Percentiles rank a stretch among this genome's conserved stretches.
Evolutionary conservation across 768 basidiomycete species (phyloP).

Genomic region (Mycena rosella): DNA sequence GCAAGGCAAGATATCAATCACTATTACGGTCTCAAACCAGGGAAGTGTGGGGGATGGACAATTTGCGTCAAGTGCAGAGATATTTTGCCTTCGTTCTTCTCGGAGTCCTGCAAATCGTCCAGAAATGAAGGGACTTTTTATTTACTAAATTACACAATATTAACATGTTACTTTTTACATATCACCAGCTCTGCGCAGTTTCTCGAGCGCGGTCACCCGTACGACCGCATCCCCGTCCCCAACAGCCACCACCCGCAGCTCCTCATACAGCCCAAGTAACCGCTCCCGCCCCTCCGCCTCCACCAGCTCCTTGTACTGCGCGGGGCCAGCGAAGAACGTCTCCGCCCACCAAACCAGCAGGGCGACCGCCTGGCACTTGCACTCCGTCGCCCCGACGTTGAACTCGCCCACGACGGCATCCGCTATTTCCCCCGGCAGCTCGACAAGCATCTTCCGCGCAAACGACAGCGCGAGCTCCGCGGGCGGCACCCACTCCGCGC

Average conservation of each 20-base stretch:
- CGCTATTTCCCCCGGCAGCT: slow-evolving; percentile 31
- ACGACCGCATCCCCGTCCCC: slow-evolving; percentile 27
- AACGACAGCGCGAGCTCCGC: slow-evolving; percentile 36
- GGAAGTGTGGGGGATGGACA: too few relatives aligned
- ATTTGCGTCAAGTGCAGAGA: too few relatives aligned
- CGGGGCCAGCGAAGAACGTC: slow-evolving; percentile 21
- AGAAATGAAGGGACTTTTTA: too few relatives aligned
- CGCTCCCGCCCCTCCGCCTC: slow-evolving; percentile 31
- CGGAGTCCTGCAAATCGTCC: too few relatives aligned
- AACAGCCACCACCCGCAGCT: slow-evolving; percentile 31
- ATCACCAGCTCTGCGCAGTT: slow-evolving; percentile 17
- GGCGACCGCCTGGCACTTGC: slow-evolving; percentile 29
- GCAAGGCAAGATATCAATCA: too few relatives aligned
- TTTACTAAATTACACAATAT: too few relatives aligned
- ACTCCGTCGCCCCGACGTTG: slow-evolving; percentile 22
- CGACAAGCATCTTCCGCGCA: slow-evolving; percentile 33
- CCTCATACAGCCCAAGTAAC: slow-evolving; percentile 30
- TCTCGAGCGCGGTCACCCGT: slow-evolving; percentile 21
- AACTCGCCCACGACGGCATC: slow-evolving; percentile 34
- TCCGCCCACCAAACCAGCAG: slow-evolving; percentile 35
- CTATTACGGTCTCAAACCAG: too few relatives aligned
- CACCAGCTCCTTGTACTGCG: slow-evolving; percentile 22
- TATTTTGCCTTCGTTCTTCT: too few relatives aligned
- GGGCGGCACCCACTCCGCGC: slow-evolving; percentile 34
- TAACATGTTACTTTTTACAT: too few relatives aligned